A percentile compares a stretch with the other conserved stretches of the same genome.
phyloP scores from a whole-genome alignment of 495 filamentous ascomycete species.

The Cudoniella acicularis region DNA sequence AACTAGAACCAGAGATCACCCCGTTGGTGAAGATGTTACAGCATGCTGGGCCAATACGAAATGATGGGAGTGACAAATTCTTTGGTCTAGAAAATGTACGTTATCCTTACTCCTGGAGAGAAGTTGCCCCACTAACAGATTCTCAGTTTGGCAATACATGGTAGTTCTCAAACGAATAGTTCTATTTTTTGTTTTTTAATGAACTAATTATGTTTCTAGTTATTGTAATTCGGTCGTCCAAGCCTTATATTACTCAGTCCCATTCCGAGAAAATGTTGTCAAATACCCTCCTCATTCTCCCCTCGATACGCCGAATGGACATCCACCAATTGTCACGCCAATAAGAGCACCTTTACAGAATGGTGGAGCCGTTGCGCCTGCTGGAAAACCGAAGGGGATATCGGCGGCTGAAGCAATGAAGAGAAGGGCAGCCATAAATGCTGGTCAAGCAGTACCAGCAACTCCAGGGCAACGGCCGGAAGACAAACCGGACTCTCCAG shows the following conservation, averaged over 20 bases:
- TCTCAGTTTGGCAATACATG: constrained; percentile 93
- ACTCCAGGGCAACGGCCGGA: constrained; percentile 42
- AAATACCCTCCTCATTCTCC: constrained; percentile 71
- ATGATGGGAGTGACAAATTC: constrained; percentile 95
- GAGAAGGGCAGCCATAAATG: constrained; percentile 39
- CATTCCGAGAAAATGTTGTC: constrained; percentile 92
- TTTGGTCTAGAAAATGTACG: constrained; percentile 97
- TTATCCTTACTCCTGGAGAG: background rate
- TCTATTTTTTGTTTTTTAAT: background rate
- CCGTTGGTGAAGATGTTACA: constrained; percentile 79
- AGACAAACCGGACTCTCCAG: constrained; percentile 82
- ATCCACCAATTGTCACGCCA: constrained; percentile 40
- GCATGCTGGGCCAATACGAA: constrained; percentile 72
- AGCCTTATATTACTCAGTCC: constrained; percentile 91
- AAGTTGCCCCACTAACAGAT: constrained; percentile 19
- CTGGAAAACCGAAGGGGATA: constrained; percentile 38
- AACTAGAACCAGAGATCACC: constrained; percentile 59
- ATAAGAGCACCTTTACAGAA: constrained; percentile 31
- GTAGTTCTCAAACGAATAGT: constrained; percentile 44
- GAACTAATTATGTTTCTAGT: constrained; percentile 43
- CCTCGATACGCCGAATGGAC: constrained; percentile 41
- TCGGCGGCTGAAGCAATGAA: constrained; percentile 39
- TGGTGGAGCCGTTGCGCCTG: constrained; percentile 43
- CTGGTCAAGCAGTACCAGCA: constrained; percentile 33
- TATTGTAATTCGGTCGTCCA: constrained; percentile 98